Percentiles rank a stretch among this genome's conserved stretches.
These are phyloP conservation scores for Talaromyces sp. DNA, from an alignment of 2,329 filamentous ascomycete genomes.

Conservation along the genomic window DNA sequence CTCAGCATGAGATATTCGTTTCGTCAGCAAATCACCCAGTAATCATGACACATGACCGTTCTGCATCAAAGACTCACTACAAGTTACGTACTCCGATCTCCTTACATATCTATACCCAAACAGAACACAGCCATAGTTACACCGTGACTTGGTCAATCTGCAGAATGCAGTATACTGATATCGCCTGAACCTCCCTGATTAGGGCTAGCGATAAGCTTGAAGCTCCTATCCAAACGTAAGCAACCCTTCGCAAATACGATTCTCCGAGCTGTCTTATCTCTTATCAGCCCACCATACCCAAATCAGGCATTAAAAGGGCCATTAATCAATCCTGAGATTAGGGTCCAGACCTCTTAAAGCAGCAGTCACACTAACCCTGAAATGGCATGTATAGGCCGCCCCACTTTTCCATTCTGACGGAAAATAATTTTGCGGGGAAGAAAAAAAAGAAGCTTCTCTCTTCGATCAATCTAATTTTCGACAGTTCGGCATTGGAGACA, in stretches of 20 bases:
- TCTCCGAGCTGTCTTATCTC: not conserved
- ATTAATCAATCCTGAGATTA: not conserved
- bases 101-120: not conserved
- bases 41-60: not conserved
- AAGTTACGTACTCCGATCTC: not conserved
- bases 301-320: not conserved
- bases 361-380: not conserved
- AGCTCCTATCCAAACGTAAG: conserved; percentile 6
- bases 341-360: conserved; percentile 3
- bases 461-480: not conserved
- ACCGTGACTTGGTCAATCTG: not conserved
- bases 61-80: not conserved
- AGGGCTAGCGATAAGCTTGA: conserved; percentile 4
- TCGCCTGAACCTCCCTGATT: conserved; percentile 18
- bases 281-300: not conserved
- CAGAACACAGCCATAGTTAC: not conserved
- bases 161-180: not conserved
- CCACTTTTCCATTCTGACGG: not conserved
- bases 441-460: not conserved
- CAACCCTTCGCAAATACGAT: too few relatives aligned
- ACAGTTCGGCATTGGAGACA: not conserved
- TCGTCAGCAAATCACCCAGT: not conserved
- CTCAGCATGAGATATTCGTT: too few relatives aligned
- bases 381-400: conserved; percentile 8
- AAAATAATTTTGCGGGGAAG: conserved; percentile 13